These are phyloP conservation scores for Ogataea siamensis DNA, from an alignment of 805 yeast species.

Conservation along the genomic window DNA sequence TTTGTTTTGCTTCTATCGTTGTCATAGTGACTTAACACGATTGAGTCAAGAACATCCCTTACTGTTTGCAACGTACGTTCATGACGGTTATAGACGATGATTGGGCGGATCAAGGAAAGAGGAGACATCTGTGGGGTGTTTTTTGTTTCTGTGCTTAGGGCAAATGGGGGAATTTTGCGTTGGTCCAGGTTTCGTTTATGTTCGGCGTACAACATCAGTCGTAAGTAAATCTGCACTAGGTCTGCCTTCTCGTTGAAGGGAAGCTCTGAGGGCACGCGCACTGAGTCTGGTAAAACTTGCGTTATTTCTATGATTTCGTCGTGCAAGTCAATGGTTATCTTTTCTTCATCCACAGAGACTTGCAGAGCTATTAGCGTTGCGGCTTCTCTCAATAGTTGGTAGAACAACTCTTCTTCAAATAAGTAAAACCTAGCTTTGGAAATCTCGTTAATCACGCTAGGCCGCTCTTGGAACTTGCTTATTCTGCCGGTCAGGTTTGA, in stretches of 20 bases:
- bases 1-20: conserved; percentile 23
- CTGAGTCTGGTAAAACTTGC: conserved; percentile 43
- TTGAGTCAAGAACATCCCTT: conserved; percentile 23
- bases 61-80: conserved; percentile 42
- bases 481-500: conserved; percentile 36
- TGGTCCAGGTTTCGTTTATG: conserved; percentile 46
- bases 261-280: conserved; percentile 22
- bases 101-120: conserved; percentile 49
- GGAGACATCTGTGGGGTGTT: conserved; percentile 8
- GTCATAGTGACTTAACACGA: conserved; percentile 14
- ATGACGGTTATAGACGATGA: conserved; percentile 59
- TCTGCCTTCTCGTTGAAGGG: conserved; percentile 47
- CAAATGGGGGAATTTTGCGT: conserved; percentile 47
- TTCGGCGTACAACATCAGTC: conserved; percentile 59
- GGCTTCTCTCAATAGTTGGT: conserved; percentile 75
- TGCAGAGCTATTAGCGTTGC: conserved; percentile 63
- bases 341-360: conserved; percentile 62
- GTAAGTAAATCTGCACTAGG: conserved; percentile 49
- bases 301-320: conserved; percentile 73
- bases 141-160: conserved; percentile 36
- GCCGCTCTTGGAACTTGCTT: conserved; percentile 12
- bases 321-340: conserved; percentile 61
- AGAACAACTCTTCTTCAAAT: conserved; percentile 88
- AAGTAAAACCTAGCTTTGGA: conserved; percentile 67
- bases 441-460: conserved; percentile 44